Evolutionary conservation across 352 stramenopile genomes (phyloP).

Genomic region (Phytophthora fragariae): DNA sequence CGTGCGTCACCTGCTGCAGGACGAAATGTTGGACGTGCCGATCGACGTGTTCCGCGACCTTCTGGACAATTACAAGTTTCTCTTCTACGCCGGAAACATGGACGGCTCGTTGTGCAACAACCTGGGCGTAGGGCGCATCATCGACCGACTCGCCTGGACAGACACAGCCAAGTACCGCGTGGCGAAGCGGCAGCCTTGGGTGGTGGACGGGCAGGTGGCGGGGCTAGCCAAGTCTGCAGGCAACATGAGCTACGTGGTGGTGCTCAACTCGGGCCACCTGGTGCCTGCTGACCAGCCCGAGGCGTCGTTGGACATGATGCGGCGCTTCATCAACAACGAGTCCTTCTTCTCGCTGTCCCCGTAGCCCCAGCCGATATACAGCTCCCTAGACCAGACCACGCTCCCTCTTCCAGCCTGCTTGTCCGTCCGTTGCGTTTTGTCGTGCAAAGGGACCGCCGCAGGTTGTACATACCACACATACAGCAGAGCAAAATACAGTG

Average conservation of each 20-base stretch:
- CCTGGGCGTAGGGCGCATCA: conserved; percentile 76
- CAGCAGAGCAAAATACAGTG: neutral
- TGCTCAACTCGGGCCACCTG: conserved; percentile 82
- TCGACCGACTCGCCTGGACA: conserved; percentile 80
- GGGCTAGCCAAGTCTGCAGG: conserved; percentile 73
- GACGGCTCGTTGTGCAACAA: conserved; percentile 86
- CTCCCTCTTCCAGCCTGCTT: neutral
- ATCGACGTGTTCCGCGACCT: conserved; percentile 81
- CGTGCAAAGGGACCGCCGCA: conserved; percentile 7
- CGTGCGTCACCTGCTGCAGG: conserved; percentile 71
- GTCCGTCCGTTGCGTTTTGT: conserved; percentile 16
- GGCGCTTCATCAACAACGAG: conserved; percentile 70
- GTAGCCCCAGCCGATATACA: conserved; percentile 7
- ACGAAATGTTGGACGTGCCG: conserved; percentile 83
- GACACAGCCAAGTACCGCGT: conserved; percentile 73
- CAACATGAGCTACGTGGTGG: conserved; percentile 87
- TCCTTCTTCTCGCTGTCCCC: conserved; percentile 36
- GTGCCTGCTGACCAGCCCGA: conserved; percentile 77
- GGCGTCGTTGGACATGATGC: conserved; percentile 84
- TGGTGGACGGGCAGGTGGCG: conserved; percentile 63
- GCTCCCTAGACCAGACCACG: conserved; percentile 19
- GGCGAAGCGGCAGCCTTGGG: conserved; percentile 65
- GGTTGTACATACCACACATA: conserved; percentile 33
- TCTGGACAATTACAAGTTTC: conserved; percentile 85
- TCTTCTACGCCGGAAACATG: conserved; percentile 89